Evolutionary conservation across 2,329 filamentous ascomycete species (phyloP).

Genomic region (Trichoderma simmonsii): DNA sequence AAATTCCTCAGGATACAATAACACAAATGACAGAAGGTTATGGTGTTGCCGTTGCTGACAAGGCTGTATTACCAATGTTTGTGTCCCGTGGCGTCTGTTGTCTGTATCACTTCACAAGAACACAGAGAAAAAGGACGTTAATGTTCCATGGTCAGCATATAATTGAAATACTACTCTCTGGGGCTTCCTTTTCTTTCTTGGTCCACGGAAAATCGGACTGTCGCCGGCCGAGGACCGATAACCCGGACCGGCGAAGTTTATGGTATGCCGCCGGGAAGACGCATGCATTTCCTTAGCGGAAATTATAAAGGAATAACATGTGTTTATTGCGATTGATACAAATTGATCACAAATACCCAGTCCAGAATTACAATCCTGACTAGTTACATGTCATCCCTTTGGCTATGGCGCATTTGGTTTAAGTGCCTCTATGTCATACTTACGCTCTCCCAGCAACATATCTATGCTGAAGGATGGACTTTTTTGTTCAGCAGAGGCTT

Average conservation of each 20-base stretch:
- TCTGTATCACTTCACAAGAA: background rate
- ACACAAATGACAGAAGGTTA: background rate
- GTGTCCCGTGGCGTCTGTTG: background rate
- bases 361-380: background rate
- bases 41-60: background rate
- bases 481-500: background rate
- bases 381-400: background rate
- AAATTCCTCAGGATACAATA: background rate
- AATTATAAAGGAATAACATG: background rate
- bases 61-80: background rate
- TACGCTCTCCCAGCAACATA: background rate
- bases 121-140: background rate
- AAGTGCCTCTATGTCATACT: background rate
- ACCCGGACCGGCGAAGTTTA: background rate
- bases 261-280: background rate
- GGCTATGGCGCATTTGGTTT: background rate
- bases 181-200: background rate
- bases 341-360: background rate
- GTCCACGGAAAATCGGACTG: background rate
- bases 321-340: background rate
- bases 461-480: background rate
- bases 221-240: background rate
- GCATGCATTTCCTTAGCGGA: background rate
- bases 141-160: background rate
- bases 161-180: no score